These are phyloP conservation scores for Triticum timopheevii DNA, from an alignment of 176 grass and related monocot genomes.

Conservation along the genomic window DNA sequence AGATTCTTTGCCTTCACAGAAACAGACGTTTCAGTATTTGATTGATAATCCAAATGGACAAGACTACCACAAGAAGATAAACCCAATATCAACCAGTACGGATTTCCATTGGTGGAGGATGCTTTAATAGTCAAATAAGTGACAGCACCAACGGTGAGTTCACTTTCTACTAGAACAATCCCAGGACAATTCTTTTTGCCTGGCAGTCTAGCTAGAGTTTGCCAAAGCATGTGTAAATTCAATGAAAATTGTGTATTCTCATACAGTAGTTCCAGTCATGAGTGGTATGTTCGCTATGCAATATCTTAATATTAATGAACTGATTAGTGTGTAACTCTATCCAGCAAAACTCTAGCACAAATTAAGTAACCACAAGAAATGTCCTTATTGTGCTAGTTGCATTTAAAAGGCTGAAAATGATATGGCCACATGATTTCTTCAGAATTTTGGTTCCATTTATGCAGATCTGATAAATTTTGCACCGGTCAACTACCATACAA, in stretches of 20 bases:
- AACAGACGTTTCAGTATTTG: conserved; percentile 29
- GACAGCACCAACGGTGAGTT: background rate
- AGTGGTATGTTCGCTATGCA: too few species aligned
- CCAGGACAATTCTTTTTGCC: background rate
- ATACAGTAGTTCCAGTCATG: too few species aligned
- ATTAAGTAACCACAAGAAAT: background rate
- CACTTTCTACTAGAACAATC: background rate
- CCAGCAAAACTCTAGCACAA: too few species aligned
- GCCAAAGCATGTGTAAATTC: too few species aligned
- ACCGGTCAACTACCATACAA: background rate
- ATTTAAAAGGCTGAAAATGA: background rate
- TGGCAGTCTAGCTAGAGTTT: too few species aligned
- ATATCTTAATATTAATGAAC: too few species aligned
- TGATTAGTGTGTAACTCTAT: too few species aligned
- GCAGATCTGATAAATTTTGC: background rate
- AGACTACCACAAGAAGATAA: conserved; percentile 1
- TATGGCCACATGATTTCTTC: background rate
- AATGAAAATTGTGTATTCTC: too few species aligned
- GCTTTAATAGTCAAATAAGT: background rate
- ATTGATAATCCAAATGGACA: conserved; percentile 16
- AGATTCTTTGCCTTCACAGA: conserved; percentile 76
- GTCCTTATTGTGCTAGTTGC: background rate
- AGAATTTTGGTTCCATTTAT: background rate
- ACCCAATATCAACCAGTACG: background rate
- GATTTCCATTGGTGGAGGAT: background rate